phyloP scores from a whole-genome alignment of 2,329 filamentous ascomycete genomes.

The Fusarium lateritium region DNA sequence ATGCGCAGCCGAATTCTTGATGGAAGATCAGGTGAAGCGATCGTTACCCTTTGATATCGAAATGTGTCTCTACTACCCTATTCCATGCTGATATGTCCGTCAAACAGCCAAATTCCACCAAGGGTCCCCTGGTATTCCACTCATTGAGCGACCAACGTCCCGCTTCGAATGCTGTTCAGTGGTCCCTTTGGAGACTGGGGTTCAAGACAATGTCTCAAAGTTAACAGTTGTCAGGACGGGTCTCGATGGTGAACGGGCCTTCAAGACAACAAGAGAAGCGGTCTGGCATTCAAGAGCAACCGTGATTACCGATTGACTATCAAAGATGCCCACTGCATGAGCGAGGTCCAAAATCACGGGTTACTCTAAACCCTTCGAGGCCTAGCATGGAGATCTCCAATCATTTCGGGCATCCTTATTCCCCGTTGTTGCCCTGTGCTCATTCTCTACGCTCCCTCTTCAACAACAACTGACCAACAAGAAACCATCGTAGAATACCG shows the following conservation, averaged over 20 bases:
- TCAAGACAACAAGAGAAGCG: slow-evolving; percentile 39
- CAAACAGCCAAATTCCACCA: slow-evolving; percentile 19
- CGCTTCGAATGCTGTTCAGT: slow-evolving; percentile 5
- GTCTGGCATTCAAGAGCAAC: slow-evolving; percentile 42
- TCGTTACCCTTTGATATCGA: neutral
- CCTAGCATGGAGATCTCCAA: slow-evolving; percentile 38
- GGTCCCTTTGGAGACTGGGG: slow-evolving; percentile 18
- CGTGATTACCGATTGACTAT: slow-evolving; percentile 41
- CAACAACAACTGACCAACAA: slow-evolving; percentile 31
- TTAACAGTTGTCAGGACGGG: slow-evolving; percentile 44
- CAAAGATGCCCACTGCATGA: slow-evolving; percentile 12
- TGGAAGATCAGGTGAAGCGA: slow-evolving; percentile 14
- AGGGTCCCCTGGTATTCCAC: slow-evolving; percentile 20
- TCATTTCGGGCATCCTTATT: slow-evolving; percentile 23
- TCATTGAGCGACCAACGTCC: slow-evolving; percentile 9
- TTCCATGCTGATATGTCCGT: slow-evolving; percentile 25
- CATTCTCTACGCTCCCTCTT: slow-evolving; percentile 17
- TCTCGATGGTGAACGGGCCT: slow-evolving; percentile 44
- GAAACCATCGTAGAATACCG: slow-evolving; percentile 22
- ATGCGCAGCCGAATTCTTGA: slow-evolving; percentile 7
- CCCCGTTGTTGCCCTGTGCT: slow-evolving; percentile 24
- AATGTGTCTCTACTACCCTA: slow-evolving; percentile 34
- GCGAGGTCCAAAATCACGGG: slow-evolving; percentile 43
- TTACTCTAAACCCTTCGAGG: slow-evolving; percentile 24
- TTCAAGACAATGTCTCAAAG: slow-evolving; percentile 41